These are phyloP conservation scores for Solanum infundibuliforme DNA, from an alignment of 257 asterid genomes.

Conservation along the genomic window DNA sequence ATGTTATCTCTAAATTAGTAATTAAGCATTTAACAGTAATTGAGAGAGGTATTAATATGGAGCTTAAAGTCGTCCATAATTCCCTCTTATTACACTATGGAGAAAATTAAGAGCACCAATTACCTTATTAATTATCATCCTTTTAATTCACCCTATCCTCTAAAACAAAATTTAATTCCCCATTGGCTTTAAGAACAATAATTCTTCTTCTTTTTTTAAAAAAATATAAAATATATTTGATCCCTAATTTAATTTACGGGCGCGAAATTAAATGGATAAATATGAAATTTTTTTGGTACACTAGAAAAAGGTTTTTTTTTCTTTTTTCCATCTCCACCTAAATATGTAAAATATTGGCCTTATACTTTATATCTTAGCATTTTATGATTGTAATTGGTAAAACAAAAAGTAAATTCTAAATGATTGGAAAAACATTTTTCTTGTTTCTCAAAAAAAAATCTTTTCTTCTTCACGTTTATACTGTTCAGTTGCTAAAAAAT, in stretches of 20 bases:
- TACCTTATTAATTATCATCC: not conserved
- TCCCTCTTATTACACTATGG: not conserved
- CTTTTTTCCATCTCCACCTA: not conserved
- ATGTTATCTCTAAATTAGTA: not conserved
- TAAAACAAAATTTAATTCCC: not conserved
- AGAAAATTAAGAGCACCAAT: not conserved
- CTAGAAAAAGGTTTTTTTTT: not conserved
- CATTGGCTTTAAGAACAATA: not conserved
- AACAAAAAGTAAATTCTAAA: not conserved
- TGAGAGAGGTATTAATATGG: not conserved
- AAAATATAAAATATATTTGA: not conserved
- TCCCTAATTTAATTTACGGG: not conserved
- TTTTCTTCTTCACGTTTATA: not conserved
- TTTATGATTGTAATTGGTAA: too few species aligned
- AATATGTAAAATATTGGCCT: not conserved
- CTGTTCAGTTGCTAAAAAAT: not conserved
- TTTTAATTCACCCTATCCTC: not conserved
- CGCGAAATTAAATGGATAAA: not conserved
- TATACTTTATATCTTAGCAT: not conserved
- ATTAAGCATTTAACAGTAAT: not conserved
- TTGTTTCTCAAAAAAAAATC: not conserved
- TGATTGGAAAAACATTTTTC: not conserved
- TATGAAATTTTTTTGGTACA: not conserved
- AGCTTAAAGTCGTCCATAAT: slow-evolving; percentile 13
- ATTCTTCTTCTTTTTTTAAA: not conserved